Conservation (phyloP, 768 basidiomycete genomes). For the Trametes maxima region DNA sequence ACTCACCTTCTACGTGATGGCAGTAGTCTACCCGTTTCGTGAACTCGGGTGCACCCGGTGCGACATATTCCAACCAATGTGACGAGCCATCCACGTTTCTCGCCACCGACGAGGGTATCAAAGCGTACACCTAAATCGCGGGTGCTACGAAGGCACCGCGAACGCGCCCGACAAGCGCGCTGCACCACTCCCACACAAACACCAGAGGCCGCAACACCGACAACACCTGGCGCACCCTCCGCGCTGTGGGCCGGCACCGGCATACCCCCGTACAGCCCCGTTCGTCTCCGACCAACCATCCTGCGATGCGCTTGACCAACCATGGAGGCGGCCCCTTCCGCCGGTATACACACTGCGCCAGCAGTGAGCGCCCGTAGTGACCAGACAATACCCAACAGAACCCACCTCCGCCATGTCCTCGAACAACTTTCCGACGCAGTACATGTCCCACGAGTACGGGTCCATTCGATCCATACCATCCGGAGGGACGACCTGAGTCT, state of each 20-base stretch:
- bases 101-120: no score
- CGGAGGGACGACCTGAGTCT: not conserved
- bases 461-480: not conserved
- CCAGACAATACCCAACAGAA: no score
- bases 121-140: no score
- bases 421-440: not conserved
- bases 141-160: no score
- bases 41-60: no score
- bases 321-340: not conserved
- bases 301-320: not conserved
- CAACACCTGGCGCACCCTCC: not conserved
- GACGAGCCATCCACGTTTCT: no score
- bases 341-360: not conserved
- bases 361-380: no score
- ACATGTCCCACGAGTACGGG: conserved; percentile 6
- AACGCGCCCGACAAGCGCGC: no score
- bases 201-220: not conserved
- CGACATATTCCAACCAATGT: no score
- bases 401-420: not conserved
- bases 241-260: not conserved
- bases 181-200: not conserved
- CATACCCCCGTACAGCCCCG: not conserved
- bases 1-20: no score
- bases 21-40: no score
- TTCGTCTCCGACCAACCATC: not conserved